Base-by-base conservation (phyloP, 306 rosid genomes). In the Glycine latifolia region DNA sequence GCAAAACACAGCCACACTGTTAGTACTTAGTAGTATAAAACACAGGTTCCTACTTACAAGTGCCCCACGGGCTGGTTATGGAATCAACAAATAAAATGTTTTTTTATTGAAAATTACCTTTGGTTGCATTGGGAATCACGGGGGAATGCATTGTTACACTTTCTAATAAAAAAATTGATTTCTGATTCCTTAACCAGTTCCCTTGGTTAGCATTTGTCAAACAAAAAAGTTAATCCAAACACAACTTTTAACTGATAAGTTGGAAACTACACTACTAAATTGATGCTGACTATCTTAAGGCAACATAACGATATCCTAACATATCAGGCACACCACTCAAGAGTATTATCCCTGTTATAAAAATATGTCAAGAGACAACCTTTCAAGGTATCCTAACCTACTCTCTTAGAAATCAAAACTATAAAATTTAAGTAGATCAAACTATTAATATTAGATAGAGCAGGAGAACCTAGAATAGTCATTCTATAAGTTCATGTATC, bases 401-500 rank as follows among this genome's bases (percentile, higher is more conserved):
- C 4, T 58, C 69, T 44, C 41, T 46, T 10, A 67, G 33, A 66
- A 58, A 56, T 52, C 14, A 75, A 5, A 43, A 55, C 72, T 2
- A 11, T 1, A 26, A 26, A 72, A 68, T 62, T 61, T 72, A 33
- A 67, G 80, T n/a, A 66, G 70, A n/a, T 74, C 69, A 63, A 39
- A 82, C 63, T 7, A 46, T 37, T n/a, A 50, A 50, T 46, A 43
- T 14, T n/a, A 16, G 62, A 67, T 44, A 81, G 67, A 33, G 63
- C 16, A 67, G 17, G 60, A n/a, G 63, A 53, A 54, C 16, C 54
- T 15, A 17, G 54, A 55, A 67, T 37, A 48, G 69, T 65, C 84
- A 14, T 31, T 49, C 47, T 13, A 63, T 67, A 63, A 46, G 67
- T 33, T 35, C 48, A n/a, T 8, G 26, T 4, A 69, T 60, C 49